Base-by-base conservation (phyloP, 2,329 filamentous ascomycete species). In the Neoascochyta sp. region DNA sequence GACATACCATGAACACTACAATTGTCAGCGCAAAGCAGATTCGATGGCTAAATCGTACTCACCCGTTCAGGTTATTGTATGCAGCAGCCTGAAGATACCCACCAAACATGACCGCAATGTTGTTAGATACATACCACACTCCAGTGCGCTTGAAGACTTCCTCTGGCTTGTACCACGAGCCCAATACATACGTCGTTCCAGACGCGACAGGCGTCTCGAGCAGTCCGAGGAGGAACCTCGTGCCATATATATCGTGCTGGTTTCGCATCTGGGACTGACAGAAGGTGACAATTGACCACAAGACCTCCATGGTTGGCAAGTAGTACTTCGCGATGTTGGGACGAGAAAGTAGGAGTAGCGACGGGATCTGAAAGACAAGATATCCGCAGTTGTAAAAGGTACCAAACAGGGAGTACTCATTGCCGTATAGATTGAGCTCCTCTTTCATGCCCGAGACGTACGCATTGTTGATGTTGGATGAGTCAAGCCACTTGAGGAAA, bases 71-170 rank as follows among this genome's bases (percentile, higher is more conserved):
- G 16, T 69, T 69, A 12, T 67, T 69, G 47, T 75, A 74, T 0
- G 70, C 70, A 0, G 69, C 73, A 1, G 74, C 68, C 55, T 76
- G 73, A 0, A 78, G 60, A 34, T 75, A 77, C 1, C 74, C 74
- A n/a, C 70, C 72, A 26, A 77, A 70, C 69, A 78, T 75, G n/a
- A 63, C 59, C 0, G 71, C 74, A 0, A 76, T 61, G 4, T 68
- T 70, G 7, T 73, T 70, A 15, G 68, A 71, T 0, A 73, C 65
- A 30, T 68, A 75, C 59, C 74, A 76, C 9, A 74, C 66, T 1
- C 71, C 71, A 3, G 73, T 71, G 3, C 75, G 66, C 43, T 77
- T 78, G 31, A 71, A 76, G 0, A 69, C 59, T 29, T 69, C 67
- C 12, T 65, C 60, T 1, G 63, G 63, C 2, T 60, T 53, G 34